Evolutionary conservation across 352 stramenopile genomes (phyloP), one percentile per base, ranked within the genome.

Genomic region (Phytophthora foliorum): DNA sequence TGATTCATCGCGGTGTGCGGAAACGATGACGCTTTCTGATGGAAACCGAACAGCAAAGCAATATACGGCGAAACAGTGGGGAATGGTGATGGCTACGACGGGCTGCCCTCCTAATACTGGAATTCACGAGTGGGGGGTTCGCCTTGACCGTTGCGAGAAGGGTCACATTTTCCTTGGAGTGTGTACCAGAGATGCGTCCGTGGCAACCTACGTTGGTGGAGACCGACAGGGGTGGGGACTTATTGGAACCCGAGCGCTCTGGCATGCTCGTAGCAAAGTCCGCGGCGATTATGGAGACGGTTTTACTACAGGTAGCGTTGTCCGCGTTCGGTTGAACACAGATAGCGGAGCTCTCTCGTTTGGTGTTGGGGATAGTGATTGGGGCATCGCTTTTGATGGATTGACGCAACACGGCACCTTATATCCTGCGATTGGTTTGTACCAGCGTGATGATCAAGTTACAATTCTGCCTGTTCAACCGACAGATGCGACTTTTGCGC

Each of bases 41-140:
- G 78, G 80, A 25, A 94, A 91, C 57, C 82, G 88, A 59, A 97
- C 87, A 14, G 90, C 89, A 21, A 94, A 93, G 51, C 90, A 97
- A 73, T 94, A 96, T 63, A 95, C 90, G 4, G 89, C 90, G 14
- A 97, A 97, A 42, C 89, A 97, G 41, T 97, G 90, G 90, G 90
- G 90, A 45, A 97, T 96, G 87, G 89, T 95, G 13, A 94, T 97
- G 77, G 81, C 89, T 36, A 95, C 86, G 6, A 94, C 87, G 6
- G 89, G 82, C 14, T 97, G 86, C 44, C 80, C 90, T 49, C 87
- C 87, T 24, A 97, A 95, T 55, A 92, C 84, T 16, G 88, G 90
- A 24, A 89, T 93, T 60, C 88, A 97, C 63, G 88, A 96, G 53
- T 97, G 90, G 90, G 89, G 84, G 2, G 90, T 97, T 57, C 80